Evolutionary conservation across 495 filamentous ascomycete genomes (phyloP).

Genomic region (Tuber umbilicatum): DNA sequence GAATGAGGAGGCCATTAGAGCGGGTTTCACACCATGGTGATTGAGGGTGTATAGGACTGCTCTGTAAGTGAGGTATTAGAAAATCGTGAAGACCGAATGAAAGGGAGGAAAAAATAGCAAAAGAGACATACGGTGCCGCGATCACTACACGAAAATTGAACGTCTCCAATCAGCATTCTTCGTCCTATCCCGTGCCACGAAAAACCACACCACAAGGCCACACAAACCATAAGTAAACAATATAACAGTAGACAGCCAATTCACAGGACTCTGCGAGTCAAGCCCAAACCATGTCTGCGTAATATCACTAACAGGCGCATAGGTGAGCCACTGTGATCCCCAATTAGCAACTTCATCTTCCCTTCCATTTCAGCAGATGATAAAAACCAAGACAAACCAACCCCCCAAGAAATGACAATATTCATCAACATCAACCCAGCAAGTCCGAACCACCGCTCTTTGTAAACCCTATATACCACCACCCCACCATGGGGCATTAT

Average conservation of each 20-base stretch:
- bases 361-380: not conserved
- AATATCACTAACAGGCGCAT: slow-evolving; percentile 72
- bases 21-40: slow-evolving; percentile 66
- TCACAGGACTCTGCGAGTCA: slow-evolving; percentile 69
- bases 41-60: slow-evolving; percentile 72
- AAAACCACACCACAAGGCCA: not conserved
- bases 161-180: not conserved
- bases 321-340: slow-evolving; percentile 66
- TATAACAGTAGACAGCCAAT: slow-evolving; percentile 85
- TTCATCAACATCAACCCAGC: slow-evolving; percentile 78
- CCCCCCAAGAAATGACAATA: slow-evolving; percentile 90
- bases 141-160: slow-evolving; percentile 42
- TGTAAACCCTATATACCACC: slow-evolving; percentile 67
- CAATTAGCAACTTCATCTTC: slow-evolving; percentile 1
- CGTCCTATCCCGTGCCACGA: not conserved
- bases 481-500: not conserved
- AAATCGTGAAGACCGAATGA: not conserved
- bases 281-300: slow-evolving; percentile 64
- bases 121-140: slow-evolving; percentile 56
- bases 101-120: not conserved
- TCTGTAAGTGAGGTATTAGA: slow-evolving; percentile 39
- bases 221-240: slow-evolving; percentile 65
- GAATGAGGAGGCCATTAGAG: slow-evolving; percentile 65
- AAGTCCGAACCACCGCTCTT: slow-evolving; percentile 82
- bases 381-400: slow-evolving; percentile 49